Conservation (phyloP, 176 grass and related monocot species). For the Leersia perrieri region DNA sequence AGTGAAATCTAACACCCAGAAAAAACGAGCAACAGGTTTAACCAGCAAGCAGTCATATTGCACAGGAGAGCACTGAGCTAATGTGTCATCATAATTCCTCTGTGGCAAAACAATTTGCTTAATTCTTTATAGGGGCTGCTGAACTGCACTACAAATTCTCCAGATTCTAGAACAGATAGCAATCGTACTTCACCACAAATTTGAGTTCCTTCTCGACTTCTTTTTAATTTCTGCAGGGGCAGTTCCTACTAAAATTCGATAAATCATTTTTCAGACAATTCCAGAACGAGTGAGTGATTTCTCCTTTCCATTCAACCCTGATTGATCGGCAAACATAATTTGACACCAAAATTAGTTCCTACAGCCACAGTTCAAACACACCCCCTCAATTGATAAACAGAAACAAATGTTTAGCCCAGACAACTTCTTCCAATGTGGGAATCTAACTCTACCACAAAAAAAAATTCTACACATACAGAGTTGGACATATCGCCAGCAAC, state of each 20-base stretch:
- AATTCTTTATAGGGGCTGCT: neutral
- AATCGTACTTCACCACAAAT: neutral
- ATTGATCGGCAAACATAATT: neutral
- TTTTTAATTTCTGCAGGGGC: no score
- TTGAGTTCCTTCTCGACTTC: neutral
- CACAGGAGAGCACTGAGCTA: neutral
- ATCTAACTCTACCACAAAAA: neutral
- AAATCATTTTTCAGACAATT: neutral
- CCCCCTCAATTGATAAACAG: neutral
- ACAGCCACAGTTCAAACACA: neutral
- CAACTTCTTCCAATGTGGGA: neutral
- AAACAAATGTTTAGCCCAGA: neutral
- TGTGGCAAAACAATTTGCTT: neutral
- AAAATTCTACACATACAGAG: neutral
- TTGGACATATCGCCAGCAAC: neutral
- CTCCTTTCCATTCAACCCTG: neutral
- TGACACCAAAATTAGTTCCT: neutral
- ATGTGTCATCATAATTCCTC: neutral
- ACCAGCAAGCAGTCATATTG: neutral
- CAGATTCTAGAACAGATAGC: neutral
- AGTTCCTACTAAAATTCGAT: neutral
- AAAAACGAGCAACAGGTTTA: neutral
- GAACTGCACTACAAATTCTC: neutral
- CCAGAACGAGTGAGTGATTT: neutral
- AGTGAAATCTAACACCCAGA: neutral